A percentile compares a stretch with the other conserved stretches of the same genome.
phyloP scores from a whole-genome alignment of 2,329 filamentous ascomycete species.

The Fusarium gaditjirri region DNA sequence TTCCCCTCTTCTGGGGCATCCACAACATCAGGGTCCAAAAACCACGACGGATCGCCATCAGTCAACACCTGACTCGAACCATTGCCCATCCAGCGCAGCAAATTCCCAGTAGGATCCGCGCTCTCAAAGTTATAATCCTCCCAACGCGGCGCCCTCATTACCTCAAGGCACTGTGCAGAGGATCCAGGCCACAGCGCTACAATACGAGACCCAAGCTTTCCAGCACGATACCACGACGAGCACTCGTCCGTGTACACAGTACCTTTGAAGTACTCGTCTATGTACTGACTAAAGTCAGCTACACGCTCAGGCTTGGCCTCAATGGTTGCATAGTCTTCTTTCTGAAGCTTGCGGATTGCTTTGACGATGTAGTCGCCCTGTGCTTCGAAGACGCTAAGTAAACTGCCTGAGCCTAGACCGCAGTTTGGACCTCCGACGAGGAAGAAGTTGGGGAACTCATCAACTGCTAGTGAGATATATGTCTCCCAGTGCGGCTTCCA shows the following conservation, averaged over 20 bases:
- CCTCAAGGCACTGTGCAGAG: not conserved
- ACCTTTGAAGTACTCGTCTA: not conserved
- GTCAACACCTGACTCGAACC: not conserved
- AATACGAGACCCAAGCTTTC: not conserved
- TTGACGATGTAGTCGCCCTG: not conserved
- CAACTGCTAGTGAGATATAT: not conserved
- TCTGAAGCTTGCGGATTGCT: not conserved
- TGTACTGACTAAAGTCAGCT: not conserved
- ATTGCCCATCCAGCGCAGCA: not conserved
- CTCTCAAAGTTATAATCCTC: not conserved
- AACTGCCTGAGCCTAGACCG: not conserved
- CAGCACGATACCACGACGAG: not conserved
- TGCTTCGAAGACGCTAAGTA: not conserved
- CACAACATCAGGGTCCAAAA: not conserved
- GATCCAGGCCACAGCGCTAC: not conserved
- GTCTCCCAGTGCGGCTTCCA: not conserved
- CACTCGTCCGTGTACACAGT: not conserved
- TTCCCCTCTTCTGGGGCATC: not conserved
- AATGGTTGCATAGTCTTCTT: not conserved
- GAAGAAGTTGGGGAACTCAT: not conserved
- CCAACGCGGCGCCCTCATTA: not conserved
- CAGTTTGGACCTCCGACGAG: not conserved
- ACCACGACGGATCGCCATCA: not conserved
- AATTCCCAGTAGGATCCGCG: not conserved
- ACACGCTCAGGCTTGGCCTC: not conserved